Evolutionary conservation across 2,329 filamentous ascomycete species (phyloP), one percentile per base, ranked within the genome.

Genomic region (Cordyceps fumosorosea): DNA sequence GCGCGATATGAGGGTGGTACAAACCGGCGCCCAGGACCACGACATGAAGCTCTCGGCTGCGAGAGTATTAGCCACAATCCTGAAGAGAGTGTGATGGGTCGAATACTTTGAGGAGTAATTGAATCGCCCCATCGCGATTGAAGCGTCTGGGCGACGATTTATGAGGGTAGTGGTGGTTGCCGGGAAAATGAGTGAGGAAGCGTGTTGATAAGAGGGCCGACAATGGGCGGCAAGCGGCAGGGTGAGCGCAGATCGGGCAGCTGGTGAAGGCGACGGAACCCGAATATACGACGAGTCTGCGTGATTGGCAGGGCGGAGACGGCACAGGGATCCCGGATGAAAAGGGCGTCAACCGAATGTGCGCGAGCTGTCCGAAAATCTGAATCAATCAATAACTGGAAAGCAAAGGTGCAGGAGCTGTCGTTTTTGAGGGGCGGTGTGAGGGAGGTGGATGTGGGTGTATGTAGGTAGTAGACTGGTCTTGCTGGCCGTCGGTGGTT

Each of bases 1-100:
- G 62, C 66, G 64, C 55, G 57, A 59, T 51, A 24, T 61, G 63
- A 65, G 5, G 63, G 57, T 62, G 63, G 62, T 61, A 77, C 83
- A 72, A 77, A 89, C 88, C 89, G 79, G 89, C 88, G 73, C 90
- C 90, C 68, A 93, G 80, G 66, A 93, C 90, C 69, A 92, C 90
- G 72, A 92, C 89, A 75, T 92, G 87, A 72, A 91, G 90, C 79
- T 93, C 89, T 71, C 88, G 86, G 75, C 87, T 89, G 67, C 51
- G 26, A 26, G 45, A 47, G 52, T 55, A 62, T 72, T 61, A 72
- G 68, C 54, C 37, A 58, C 56, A 37, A 20, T 24, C 34, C 7
- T n/a, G 4, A 22, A 47, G 11, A 8, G 42, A 16, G 8, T 5
- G 18, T 24, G 26, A 29, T 16, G 10, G 29, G 20, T 22, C 22